phyloP scores from a whole-genome alignment of 345 rosid species.

The Iberis pinnata region DNA sequence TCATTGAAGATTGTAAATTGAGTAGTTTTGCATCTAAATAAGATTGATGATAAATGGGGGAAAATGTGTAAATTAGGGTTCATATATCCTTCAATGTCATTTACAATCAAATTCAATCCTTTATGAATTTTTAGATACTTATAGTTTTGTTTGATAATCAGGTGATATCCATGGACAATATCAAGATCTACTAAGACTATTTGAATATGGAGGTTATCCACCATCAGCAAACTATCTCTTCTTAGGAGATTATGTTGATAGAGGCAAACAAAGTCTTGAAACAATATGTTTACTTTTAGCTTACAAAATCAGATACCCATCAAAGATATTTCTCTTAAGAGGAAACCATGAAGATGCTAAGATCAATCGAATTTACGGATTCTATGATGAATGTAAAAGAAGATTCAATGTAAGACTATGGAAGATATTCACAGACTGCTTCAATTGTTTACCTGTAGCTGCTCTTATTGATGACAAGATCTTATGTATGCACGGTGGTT shows the following conservation, averaged over 20 bases:
- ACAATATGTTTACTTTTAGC: conserved; percentile 93
- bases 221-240: conserved; percentile 85
- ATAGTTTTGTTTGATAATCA: not conserved
- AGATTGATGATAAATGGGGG: not conserved
- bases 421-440: conserved; percentile 65
- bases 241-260: conserved; percentile 92
- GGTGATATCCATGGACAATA: not conserved
- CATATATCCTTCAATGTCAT: too few relatives aligned
- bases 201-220: conserved; percentile 86
- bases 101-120: too few relatives aligned
- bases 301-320: conserved; percentile 80
- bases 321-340: conserved; percentile 63
- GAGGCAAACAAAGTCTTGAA: conserved; percentile 98
- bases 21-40: too few relatives aligned
- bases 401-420: conserved; percentile 81
- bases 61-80: too few relatives aligned
- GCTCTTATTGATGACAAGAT: conserved; percentile 87
- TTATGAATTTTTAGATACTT: too few relatives aligned
- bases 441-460: conserved; percentile 64
- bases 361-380: conserved; percentile 91
- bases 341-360: conserved; percentile 99
- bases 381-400: conserved; percentile 39
- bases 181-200: conserved; percentile 81
- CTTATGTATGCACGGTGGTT: conserved; percentile 96
- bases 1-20: too few relatives aligned